These are phyloP conservation scores for Atkinsonella hypoxylon DNA, from an alignment of 2,329 filamentous ascomycete species.

Conservation along the genomic window DNA sequence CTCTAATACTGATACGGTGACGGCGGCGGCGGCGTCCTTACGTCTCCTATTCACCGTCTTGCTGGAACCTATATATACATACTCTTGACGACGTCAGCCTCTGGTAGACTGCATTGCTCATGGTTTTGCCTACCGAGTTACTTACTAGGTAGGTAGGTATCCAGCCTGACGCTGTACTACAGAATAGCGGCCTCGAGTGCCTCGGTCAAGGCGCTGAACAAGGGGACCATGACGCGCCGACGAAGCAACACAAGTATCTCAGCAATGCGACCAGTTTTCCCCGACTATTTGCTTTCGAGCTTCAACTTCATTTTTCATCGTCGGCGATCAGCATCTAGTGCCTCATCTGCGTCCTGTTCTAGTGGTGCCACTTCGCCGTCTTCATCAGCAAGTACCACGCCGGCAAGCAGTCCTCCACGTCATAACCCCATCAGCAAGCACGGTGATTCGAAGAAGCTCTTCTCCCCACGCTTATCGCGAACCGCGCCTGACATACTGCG, in stretches of 20 bases:
- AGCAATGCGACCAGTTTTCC: conserved; percentile 33
- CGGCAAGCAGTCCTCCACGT: conserved; percentile 16
- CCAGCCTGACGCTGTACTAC: too few species aligned
- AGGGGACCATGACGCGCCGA: conserved; percentile 10
- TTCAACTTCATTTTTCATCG: conserved; percentile 36
- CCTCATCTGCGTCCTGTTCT: conserved; percentile 20
- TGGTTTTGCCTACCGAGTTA: background rate
- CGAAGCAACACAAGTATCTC: conserved; percentile 22
- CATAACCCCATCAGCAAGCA: conserved; percentile 9
- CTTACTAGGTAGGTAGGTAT: too few species aligned
- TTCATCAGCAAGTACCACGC: conserved; percentile 18
- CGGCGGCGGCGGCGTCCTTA: background rate
- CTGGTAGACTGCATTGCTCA: background rate
- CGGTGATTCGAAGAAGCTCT: conserved; percentile 1
- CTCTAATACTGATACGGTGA: too few species aligned
- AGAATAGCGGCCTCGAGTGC: too few species aligned
- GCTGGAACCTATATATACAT: background rate
- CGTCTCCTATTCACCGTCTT: too few species aligned
- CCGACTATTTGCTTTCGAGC: conserved; percentile 39
- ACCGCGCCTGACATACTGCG: conserved; percentile 42
- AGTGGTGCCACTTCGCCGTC: conserved; percentile 12
- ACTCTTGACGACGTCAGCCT: background rate
- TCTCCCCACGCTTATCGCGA: conserved; percentile 25
- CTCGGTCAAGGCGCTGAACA: background rate
- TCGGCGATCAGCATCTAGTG: conserved; percentile 24